A percentile compares a stretch with the other conserved stretches of the same genome.
Evolutionary conservation across 805 yeast species (phyloP).

Genomic region (Ogataea saltuana): DNA sequence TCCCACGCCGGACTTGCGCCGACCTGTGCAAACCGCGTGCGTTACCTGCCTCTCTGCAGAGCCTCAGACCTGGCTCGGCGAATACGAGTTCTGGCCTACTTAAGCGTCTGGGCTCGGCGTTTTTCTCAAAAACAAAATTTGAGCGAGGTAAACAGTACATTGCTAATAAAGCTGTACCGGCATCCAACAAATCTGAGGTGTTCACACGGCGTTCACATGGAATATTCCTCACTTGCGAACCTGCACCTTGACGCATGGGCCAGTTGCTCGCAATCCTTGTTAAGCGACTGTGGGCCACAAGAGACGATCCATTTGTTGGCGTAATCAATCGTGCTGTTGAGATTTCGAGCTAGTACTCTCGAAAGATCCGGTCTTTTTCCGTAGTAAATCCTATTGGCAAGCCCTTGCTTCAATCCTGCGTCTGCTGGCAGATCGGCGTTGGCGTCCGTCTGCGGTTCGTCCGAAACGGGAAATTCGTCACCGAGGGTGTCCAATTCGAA

Average conservation of each 20-base stretch:
- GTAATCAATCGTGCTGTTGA: conserved; percentile 33
- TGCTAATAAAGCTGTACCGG: too few relatives aligned
- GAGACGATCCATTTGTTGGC: conserved; percentile 53
- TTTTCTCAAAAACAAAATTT: too few relatives aligned
- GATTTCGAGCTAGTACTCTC: conserved; percentile 31
- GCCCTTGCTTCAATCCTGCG: background rate
- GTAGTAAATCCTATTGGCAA: conserved; percentile 22
- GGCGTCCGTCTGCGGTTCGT: conserved; percentile 8
- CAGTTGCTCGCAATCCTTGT: conserved; percentile 41
- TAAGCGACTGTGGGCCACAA: conserved; percentile 56
- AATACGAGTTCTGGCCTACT: too few relatives aligned
- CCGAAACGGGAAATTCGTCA: conserved; percentile 22
- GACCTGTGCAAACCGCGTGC: too few relatives aligned
- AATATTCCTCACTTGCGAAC: conserved; percentile 47
- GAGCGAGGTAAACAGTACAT: too few relatives aligned
- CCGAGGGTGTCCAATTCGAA: conserved; percentile 30
- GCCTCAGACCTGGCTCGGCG: too few relatives aligned
- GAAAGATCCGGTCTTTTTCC: conserved; percentile 49
- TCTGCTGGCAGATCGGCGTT: background rate
- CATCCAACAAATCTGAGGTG: too few relatives aligned
- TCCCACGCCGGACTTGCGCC: too few relatives aligned
- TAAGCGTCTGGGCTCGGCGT: too few relatives aligned
- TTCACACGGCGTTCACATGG: conserved; percentile 27
- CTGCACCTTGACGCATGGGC: conserved; percentile 39
- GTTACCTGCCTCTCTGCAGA: too few relatives aligned